These are phyloP conservation scores for Lactarius hatsudake DNA, from an alignment of 768 basidiomycete genomes.

Conservation along the genomic window DNA sequence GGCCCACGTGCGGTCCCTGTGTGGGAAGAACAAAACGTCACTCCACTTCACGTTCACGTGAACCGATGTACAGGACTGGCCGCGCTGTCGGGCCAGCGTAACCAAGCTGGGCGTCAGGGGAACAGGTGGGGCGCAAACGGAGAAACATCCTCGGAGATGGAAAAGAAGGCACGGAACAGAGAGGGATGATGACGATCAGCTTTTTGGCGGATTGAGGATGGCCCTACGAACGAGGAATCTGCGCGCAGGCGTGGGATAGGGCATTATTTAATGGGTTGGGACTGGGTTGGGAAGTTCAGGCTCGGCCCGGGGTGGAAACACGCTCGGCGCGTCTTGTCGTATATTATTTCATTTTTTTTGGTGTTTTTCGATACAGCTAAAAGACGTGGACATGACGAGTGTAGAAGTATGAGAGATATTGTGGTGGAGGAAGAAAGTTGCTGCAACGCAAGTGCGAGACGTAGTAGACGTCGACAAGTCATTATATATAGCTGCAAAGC, in stretches of 20 bases:
- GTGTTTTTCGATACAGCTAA: slow-evolving; percentile 18
- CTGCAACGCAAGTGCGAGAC: slow-evolving; percentile 18
- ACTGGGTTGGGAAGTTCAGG: no score
- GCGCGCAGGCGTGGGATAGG: neutral
- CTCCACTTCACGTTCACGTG: neutral
- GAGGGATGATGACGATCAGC: neutral
- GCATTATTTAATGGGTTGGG: neutral
- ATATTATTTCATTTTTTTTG: slow-evolving; percentile 2
- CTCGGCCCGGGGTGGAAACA: neutral
- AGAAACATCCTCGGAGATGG: slow-evolving; percentile 7
- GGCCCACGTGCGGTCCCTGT: neutral
- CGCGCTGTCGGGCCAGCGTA: slow-evolving; percentile 4
- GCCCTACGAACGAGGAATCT: neutral
- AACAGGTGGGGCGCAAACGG: neutral
- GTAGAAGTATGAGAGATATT: neutral
- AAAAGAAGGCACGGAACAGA: slow-evolving; percentile 8
- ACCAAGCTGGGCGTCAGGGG: slow-evolving; percentile 13
- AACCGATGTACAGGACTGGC: neutral
- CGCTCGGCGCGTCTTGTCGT: slow-evolving; percentile 5
- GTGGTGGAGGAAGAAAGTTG: neutral
- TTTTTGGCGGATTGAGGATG: neutral
- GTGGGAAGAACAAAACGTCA: neutral
- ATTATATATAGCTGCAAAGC: slow-evolving; percentile 27
- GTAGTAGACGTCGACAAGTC: slow-evolving; percentile 14
- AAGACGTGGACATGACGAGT: neutral